Evolutionary conservation across 768 basidiomycete species (phyloP).

Genomic region (Auricularia sp.): DNA sequence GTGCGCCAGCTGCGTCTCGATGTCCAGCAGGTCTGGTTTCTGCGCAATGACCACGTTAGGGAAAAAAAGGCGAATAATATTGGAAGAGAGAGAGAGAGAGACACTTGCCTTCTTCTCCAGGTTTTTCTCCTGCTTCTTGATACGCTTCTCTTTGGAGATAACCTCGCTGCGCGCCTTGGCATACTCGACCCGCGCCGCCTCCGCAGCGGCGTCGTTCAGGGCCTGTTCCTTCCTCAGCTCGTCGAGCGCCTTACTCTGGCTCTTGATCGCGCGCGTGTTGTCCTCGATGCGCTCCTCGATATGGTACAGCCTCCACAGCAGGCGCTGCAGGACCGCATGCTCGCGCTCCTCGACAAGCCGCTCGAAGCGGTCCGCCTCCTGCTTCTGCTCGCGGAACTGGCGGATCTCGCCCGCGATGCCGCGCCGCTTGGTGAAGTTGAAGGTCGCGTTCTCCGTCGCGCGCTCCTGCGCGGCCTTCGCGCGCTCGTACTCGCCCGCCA

Average conservation of each 20-base stretch:
- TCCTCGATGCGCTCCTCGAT: conserved; percentile 74
- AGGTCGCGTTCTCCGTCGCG: conserved; percentile 88
- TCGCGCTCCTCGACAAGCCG: conserved; percentile 65
- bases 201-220: conserved; percentile 58
- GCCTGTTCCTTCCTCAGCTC: conserved; percentile 61
- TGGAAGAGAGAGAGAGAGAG: neutral
- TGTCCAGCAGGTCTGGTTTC: conserved; percentile 75
- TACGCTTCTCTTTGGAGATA: conserved; percentile 73
- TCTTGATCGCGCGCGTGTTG: conserved; percentile 58
- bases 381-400: conserved; percentile 95
- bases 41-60: conserved; percentile 19
- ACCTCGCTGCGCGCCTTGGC: conserved; percentile 65
- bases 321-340: conserved; percentile 66
- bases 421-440: conserved; percentile 88
- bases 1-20: conserved; percentile 84
- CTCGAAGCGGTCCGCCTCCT: conserved; percentile 84
- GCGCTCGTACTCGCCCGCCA: conserved; percentile 78
- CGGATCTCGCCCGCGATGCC: conserved; percentile 93
- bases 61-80: neutral
- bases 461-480: conserved; percentile 80
- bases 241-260: conserved; percentile 60
- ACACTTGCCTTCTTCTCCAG: conserved; percentile 65
- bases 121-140: conserved; percentile 86
- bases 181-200: conserved; percentile 66
- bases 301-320: conserved; percentile 82